Base-by-base conservation (phyloP, 1,139 yeast species). In the Nakaseomyces glabratus region DNA sequence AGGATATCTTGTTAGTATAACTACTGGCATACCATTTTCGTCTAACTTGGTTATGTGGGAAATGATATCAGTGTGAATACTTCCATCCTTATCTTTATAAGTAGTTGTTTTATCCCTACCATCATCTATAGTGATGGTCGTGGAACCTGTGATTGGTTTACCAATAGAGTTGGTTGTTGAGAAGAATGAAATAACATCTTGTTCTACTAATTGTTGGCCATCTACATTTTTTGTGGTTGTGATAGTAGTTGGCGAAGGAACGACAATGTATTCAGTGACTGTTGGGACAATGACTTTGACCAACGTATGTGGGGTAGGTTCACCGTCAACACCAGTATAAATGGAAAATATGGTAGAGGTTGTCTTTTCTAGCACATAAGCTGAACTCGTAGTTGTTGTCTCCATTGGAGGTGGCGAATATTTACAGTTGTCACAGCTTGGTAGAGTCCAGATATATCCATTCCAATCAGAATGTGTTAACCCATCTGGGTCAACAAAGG, bases 31-130 rank as follows among this genome's bases (percentile, higher is more conserved):
- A 18, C 20, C 30, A 10, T 26, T 12, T 20, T 15, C 11, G 30
- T 18, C 20, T 11, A 21, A 17, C 15, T 20, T 26, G 21, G 30
- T 26, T 20, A 26, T 18, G 21, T 26, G 30, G 30, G 8, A 9
- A n/a, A 26, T 18, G 3, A 26, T 14, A 11, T 26, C 30, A 12
- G 30, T 26, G 15, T 26, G 21, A 18, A 17, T 14, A 26, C 21
- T 17, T 4, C 30, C 30, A 21, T 26, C 30, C 21, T 19, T 19
- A 10, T 7, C 10, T 19, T 7, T 19, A 19, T 19, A 19, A 19
- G 21, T 19, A 19, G 10, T 19, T 19, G 21, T 19, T 7, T 10
- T 19, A 7, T 10, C 7, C 6, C 10, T 19, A 7, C 21, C 21
- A 7, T 19, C 10, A 19, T 19, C 21, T 19, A 19, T 10, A 10